A percentile compares a stretch with the other conserved stretches of the same genome.
Conservation (phyloP, 345 rosid genomes). For the Moricandia arvensis region DNA sequence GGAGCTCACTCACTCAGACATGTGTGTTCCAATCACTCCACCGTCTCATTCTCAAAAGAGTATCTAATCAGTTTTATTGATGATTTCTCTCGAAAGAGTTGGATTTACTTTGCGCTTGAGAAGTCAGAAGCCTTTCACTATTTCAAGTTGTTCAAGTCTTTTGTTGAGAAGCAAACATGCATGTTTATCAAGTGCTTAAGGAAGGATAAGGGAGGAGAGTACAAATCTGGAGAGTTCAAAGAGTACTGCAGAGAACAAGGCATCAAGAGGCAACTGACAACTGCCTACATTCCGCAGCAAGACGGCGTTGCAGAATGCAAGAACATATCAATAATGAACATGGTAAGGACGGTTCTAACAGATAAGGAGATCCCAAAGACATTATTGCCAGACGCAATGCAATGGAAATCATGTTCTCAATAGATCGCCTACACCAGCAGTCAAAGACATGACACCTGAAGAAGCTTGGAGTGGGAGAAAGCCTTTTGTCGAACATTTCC, state of each 20-base stretch:
- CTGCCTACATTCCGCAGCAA: too few relatives aligned
- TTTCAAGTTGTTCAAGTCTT: neutral
- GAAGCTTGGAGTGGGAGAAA: too few relatives aligned
- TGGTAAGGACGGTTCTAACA: neutral
- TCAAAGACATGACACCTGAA: neutral
- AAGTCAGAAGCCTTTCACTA: neutral
- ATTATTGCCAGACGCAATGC: neutral
- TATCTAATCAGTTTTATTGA: too few relatives aligned
- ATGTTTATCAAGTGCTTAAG: neutral
- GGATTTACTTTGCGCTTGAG: neutral
- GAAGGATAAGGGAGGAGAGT: neutral
- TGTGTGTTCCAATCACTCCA: neutral
- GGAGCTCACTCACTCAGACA: neutral
- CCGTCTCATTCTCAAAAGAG: neutral
- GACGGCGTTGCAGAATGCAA: too few relatives aligned
- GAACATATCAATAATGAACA: neutral
- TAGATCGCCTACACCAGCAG: neutral
- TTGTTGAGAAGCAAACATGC: neutral
- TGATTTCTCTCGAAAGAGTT: too few relatives aligned
- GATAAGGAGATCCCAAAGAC: neutral
- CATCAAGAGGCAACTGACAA: too few relatives aligned
- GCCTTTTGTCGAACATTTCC: too few relatives aligned
- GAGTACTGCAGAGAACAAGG: too few relatives aligned
- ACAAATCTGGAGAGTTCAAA: neutral
- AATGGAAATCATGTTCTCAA: neutral